Evolutionary conservation across 2,329 filamentous ascomycete genomes (phyloP).

Genomic region (Penicillium sp.): DNA sequence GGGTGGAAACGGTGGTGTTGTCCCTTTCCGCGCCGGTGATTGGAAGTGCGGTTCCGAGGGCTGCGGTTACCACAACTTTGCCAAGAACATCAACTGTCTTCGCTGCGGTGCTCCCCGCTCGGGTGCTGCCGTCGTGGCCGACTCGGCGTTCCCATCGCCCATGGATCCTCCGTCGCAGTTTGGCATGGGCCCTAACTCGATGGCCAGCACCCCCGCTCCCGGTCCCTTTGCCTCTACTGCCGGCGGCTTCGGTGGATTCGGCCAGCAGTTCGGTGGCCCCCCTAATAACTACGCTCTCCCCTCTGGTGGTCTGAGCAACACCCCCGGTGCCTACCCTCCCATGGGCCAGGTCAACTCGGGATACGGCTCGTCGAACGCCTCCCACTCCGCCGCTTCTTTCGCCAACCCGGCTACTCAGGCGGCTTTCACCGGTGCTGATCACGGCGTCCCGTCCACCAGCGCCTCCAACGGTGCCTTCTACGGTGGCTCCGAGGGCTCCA

Average conservation of each 20-base stretch:
- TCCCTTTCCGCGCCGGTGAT: constrained; percentile 96
- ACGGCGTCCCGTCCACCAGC: constrained; percentile 77
- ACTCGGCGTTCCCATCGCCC: constrained; percentile 86
- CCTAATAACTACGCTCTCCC: constrained; percentile 87
- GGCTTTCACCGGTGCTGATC: constrained; percentile 87
- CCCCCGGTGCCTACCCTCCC: constrained; percentile 77
- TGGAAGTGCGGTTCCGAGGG: constrained; percentile 99
- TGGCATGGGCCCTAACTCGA: constrained; percentile 84
- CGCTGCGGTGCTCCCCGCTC: constrained; percentile 95
- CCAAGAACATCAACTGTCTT: constrained; percentile 97
- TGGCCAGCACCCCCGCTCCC: constrained; percentile 80
- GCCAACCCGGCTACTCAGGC: constrained; percentile 93
- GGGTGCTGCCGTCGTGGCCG: constrained; percentile 90
- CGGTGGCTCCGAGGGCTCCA: constrained; percentile 56
- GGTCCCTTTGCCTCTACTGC: constrained; percentile 74
- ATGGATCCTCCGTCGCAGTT: constrained; percentile 87
- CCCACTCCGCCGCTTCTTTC: constrained; percentile 85
- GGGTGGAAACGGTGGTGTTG: constrained; percentile 78
- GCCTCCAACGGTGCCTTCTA: constrained; percentile 78
- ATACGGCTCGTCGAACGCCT: constrained; percentile 75
- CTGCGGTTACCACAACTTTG: constrained; percentile 98
- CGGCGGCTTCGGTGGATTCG: constrained; percentile 70
- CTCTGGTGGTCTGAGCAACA: constrained; percentile 75
- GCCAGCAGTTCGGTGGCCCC: constrained; percentile 81
- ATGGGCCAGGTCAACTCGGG: constrained; percentile 73